Percentiles rank a stretch among this genome's conserved stretches.
These are phyloP conservation scores for Nepenthes mirabilis DNA, from an alignment of 148 eudicot species.

Conservation along the genomic window DNA sequence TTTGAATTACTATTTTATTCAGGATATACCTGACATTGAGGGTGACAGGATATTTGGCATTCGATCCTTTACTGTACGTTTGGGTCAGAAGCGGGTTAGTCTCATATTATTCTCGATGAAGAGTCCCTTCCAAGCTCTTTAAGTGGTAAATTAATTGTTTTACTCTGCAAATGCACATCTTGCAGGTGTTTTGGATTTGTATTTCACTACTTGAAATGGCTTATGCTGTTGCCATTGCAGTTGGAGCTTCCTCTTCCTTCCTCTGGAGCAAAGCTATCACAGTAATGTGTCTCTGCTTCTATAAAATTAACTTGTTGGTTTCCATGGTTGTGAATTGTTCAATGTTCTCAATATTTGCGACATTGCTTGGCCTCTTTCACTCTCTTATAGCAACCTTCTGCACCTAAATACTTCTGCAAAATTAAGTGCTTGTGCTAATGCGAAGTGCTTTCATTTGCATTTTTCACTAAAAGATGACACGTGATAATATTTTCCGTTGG, in stretches of 20 bases:
- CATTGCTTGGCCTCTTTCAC: too few relatives aligned
- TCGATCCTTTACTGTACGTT: constrained; percentile 73
- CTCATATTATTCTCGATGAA: not conserved
- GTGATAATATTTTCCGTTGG: too few relatives aligned
- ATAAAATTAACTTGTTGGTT: too few relatives aligned
- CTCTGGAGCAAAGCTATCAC: constrained; percentile 79
- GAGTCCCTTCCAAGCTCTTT: constrained; percentile 4
- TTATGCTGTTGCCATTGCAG: constrained; percentile 73
- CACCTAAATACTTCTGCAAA: too few relatives aligned
- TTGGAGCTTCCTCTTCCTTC: constrained; percentile 66
- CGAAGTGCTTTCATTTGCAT: too few relatives aligned
- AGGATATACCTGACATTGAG: constrained; percentile 98
- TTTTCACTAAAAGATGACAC: too few relatives aligned
- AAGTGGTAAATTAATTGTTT: not conserved
- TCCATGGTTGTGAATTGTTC: too few relatives aligned
- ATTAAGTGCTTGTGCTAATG: too few relatives aligned
- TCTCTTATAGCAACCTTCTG: too few relatives aligned
- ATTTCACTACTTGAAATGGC: constrained; percentile 83
- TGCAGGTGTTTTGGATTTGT: constrained; percentile 96
- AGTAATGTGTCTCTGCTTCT: constrained; percentile 23
- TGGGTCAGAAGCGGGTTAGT: constrained; percentile 92
- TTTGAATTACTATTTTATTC: constrained; percentile 8
- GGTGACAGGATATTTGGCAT: constrained; percentile 95
- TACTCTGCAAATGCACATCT: constrained; percentile 3
- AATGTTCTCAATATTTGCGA: too few relatives aligned